These are phyloP conservation scores for Syncephalis fuscata DNA, from an alignment of 371 early-diverging fungal genomes.

Conservation along the genomic window DNA sequence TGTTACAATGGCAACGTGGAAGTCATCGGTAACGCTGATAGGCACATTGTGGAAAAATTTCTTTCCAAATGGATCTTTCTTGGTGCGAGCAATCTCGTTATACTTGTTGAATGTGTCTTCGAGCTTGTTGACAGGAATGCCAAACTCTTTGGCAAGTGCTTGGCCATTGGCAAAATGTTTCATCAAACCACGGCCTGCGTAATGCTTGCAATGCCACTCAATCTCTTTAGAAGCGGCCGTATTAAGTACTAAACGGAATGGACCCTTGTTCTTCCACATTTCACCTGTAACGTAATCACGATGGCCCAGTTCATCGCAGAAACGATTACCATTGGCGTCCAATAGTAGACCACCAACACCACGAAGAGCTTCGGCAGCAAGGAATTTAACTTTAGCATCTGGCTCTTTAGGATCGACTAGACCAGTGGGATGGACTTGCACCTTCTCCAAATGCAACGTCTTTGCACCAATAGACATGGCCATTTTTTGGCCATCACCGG, in stretches of 20 bases:
- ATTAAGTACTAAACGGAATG: slow-evolving; percentile 74
- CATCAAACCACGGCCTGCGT: slow-evolving; percentile 82
- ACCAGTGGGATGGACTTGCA: slow-evolving; percentile 96
- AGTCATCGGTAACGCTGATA: slow-evolving; percentile 50
- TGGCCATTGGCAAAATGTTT: slow-evolving; percentile 51
- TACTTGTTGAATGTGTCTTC: slow-evolving; percentile 65
- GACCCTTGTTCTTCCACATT: slow-evolving; percentile 70
- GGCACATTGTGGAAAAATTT: slow-evolving; percentile 75
- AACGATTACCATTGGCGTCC: slow-evolving; percentile 70
- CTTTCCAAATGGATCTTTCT: slow-evolving; percentile 78
- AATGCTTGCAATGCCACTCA: slow-evolving; percentile 90
- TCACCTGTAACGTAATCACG: slow-evolving; percentile 76
- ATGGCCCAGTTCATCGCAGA: slow-evolving; percentile 84
- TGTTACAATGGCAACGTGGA: slow-evolving; percentile 74
- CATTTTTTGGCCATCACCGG: slow-evolving; percentile 93
- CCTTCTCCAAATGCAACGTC: slow-evolving; percentile 86
- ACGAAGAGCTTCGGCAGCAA: slow-evolving; percentile 93
- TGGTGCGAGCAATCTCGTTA: slow-evolving; percentile 54
- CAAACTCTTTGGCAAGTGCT: slow-evolving; percentile 69
- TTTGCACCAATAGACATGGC: slow-evolving; percentile 61
- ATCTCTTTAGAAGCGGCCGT: slow-evolving; percentile 74
- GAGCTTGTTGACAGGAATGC: slow-evolving; percentile 43
- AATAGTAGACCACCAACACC: slow-evolving; percentile 88
- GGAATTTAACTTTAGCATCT: slow-evolving; percentile 68
- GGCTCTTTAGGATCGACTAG: slow-evolving; percentile 83